Evolutionary conservation across 345 rosid genomes (phyloP).

Genomic region (Pistacia integerrima): DNA sequence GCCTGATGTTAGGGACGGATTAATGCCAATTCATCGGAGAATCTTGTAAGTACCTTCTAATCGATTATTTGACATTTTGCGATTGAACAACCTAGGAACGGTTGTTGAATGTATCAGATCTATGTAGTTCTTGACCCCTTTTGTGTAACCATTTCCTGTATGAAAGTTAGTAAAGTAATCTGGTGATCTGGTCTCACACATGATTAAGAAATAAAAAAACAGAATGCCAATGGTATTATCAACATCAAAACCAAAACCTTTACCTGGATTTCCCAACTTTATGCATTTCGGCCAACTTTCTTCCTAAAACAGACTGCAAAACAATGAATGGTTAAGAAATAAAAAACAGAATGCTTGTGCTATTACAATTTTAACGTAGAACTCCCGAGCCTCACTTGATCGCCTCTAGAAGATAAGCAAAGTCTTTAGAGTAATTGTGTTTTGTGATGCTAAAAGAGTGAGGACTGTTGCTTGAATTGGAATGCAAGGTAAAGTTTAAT

Average conservation of each 20-base stretch:
- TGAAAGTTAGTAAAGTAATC: too few species aligned
- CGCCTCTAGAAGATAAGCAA: slow-evolving; percentile 47
- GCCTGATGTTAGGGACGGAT: slow-evolving; percentile 91
- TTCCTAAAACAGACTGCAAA: slow-evolving; percentile 73
- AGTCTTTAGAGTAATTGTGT: background rate
- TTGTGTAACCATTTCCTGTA: too few species aligned
- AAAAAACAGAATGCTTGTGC: background rate
- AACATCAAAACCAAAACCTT: slow-evolving; percentile 89
- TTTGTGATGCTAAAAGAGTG: slow-evolving; percentile 15
- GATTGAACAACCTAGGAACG: too few species aligned
- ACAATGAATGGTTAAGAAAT: slow-evolving; percentile 26
- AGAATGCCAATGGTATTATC: slow-evolving; percentile 82
- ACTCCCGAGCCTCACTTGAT: slow-evolving; percentile 59
- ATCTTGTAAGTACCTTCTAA: slow-evolving; percentile 54
- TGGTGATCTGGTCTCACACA: too few species aligned
- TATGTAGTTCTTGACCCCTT: too few species aligned
- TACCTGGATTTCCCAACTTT: slow-evolving; percentile 72
- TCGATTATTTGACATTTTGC: too few species aligned
- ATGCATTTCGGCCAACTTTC: slow-evolving; percentile 96
- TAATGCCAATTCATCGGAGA: slow-evolving; percentile 94
- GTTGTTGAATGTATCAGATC: too few species aligned
- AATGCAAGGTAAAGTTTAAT: slow-evolving; percentile 40
- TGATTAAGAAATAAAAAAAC: too few species aligned
- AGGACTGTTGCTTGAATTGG: slow-evolving; percentile 46
- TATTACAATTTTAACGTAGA: background rate